Evolutionary conservation across 352 stramenopile species (phyloP).

Genomic region (Globisporangium recalcitrans): DNA sequence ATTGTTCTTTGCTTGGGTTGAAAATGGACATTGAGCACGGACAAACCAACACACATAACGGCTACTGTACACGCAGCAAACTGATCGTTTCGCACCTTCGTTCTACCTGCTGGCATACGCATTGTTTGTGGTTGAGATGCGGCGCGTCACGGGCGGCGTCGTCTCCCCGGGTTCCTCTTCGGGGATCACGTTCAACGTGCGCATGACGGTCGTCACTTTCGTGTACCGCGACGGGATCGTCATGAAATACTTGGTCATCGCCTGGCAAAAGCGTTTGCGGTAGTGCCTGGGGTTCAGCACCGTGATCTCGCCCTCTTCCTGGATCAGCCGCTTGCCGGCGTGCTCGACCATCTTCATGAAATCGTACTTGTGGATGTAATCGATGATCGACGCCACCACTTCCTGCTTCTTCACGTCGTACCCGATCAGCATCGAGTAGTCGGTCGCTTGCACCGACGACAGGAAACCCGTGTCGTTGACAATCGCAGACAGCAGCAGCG

Average conservation of each 20-base stretch:
- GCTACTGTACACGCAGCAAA: not conserved
- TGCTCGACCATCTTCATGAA: constrained; percentile 90
- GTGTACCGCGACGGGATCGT: constrained; percentile 85
- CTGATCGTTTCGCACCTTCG: not conserved
- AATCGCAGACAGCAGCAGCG: constrained; percentile 73
- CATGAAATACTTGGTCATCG: constrained; percentile 89
- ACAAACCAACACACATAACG: not conserved
- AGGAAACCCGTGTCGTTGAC: constrained; percentile 85
- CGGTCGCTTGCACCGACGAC: constrained; percentile 75
- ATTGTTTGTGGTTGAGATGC: constrained; percentile 16
- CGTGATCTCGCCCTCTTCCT: constrained; percentile 87
- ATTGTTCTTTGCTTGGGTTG: not conserved
- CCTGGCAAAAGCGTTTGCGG: constrained; percentile 75
- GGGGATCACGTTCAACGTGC: constrained; percentile 28
- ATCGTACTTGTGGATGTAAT: constrained; percentile 90
- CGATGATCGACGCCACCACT: constrained; percentile 84
- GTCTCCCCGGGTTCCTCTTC: constrained; percentile 15
- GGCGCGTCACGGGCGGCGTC: constrained; percentile 17
- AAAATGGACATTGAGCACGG: constrained; percentile 4
- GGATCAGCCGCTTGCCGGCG: constrained; percentile 81
- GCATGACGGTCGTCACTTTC: constrained; percentile 66
- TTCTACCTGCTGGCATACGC: constrained; percentile 2
- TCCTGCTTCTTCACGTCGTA: constrained; percentile 86
- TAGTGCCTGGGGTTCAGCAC: constrained; percentile 86
- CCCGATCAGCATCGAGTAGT: constrained; percentile 87